phyloP scores from a whole-genome alignment of 108 stramenopile species.

The Seminavis robusta region DNA sequence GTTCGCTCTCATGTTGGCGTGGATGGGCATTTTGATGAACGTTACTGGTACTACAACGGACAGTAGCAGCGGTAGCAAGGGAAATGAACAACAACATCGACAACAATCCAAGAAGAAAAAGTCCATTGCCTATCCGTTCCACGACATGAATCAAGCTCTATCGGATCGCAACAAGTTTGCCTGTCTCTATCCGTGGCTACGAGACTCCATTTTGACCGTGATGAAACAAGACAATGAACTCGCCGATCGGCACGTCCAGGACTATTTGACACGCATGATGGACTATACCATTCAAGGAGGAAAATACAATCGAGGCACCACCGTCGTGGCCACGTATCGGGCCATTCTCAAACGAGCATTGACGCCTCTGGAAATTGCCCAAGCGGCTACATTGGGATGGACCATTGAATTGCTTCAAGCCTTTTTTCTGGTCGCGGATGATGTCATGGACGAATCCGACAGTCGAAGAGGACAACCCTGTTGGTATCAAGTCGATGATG shows the following conservation, averaged over 20 bases:
- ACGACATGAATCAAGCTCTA: no score
- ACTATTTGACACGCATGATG: constrained; percentile 68
- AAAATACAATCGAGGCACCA: constrained; percentile 89
- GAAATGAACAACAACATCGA: neutral
- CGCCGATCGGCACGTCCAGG: constrained; percentile 32
- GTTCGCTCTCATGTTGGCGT: neutral
- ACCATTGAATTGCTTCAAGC: constrained; percentile 95
- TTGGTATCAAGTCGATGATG: constrained; percentile 82
- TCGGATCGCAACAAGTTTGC: constrained; percentile 29
- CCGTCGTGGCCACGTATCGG: constrained; percentile 44
- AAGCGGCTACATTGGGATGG: constrained; percentile 90
- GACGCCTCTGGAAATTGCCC: neutral
- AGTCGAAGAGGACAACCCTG: constrained; percentile 98
- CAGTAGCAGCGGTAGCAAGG: neutral
- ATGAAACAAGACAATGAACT: constrained; percentile 58
- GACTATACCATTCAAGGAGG: constrained; percentile 93
- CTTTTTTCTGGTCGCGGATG: constrained; percentile 98
- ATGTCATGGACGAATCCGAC: constrained; percentile 96
- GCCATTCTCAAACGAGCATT: constrained; percentile 14
- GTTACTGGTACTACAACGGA: neutral
- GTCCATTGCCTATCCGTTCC: no score
- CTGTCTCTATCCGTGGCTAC: constrained; percentile 44
- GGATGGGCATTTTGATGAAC: neutral
- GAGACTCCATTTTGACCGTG: constrained; percentile 39
- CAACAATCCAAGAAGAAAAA: neutral